Evolutionary conservation across 495 filamentous ascomycete genomes (phyloP), one percentile per base, ranked within the genome.

Genomic region (Neurospora sp.): DNA sequence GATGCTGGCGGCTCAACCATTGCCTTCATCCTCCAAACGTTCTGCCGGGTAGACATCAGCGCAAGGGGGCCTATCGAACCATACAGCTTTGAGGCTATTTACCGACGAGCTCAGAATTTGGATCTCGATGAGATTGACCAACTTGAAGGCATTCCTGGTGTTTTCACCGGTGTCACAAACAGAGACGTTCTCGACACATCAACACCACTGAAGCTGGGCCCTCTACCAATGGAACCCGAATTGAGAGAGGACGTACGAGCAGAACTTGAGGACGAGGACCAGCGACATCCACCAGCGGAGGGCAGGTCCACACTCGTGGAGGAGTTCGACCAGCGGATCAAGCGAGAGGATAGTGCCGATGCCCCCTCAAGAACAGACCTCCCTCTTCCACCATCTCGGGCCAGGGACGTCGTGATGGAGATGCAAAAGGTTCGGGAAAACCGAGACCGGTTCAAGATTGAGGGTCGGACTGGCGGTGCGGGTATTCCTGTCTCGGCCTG

Each of bases 371-470:
- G 94, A 22, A 85, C 89, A 9, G 90, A 93, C 35, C 87, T 98
- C 42, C 94, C 96, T 3, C 88, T 93, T 41, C 96, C 96, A 20
- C 90, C 93, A 9, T 94, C 95, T 0, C 88, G 91, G 12, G 92
- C 92, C 3, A 88, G 94, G 72, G 96, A 98, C 76, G 91, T 98
- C 9, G 89, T 93, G 5, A 92, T 97, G 85, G 96, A 98, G 77
- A 92, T 98, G 73, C 93, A 94, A 78, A 93, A 94, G 82, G 91
- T 98, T n/a, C 92, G 92, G 72, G 96, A 99, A 78, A 92, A 94
- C 76, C 90, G 96, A 16, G 95, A 98, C 77, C 87, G 94, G 35
- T 96, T 97, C 80, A 88, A 87, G 70, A 93, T 99, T 69, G 90
- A 93, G 71, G 88, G 90, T 48, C 87, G 91, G 27, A 93, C 92